Evolutionary conservation across 441 rosid species (phyloP), one percentile per base, ranked within the genome.

Genomic region (Macaranga tanarius): DNA sequence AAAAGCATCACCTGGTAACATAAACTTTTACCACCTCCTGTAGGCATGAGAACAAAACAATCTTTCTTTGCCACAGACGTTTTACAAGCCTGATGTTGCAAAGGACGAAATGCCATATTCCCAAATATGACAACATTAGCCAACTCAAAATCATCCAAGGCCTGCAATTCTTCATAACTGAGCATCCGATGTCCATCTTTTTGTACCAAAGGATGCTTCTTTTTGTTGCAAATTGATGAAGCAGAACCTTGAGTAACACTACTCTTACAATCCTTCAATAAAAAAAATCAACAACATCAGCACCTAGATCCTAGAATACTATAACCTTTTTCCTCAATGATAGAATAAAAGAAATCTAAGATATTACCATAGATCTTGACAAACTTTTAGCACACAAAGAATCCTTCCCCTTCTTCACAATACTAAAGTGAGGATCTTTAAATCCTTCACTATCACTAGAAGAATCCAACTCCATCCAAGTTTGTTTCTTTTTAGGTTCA

Each of bases 11-110:
- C 99, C 97, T 94, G 99, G 83, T 90, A 94, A 79, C 99, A 92
- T 67, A 95, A 79, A 82, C 99, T 95, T 86, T 92, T 92, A 16
- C 97, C 97, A 38, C 99, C 97, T 76, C 99, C 97, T 0, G 97
- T 95, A 2, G 97, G 99, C 97, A 95, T 85, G 51, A 92, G 90
- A 72, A 94, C 71, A 83, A 94, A 94, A 72, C 97, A 92, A 77
- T 92, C 97, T 79, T 79, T 84, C 76, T 86, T 92, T 48, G 83
- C 86, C 76, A 90, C 25, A 42, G 86, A 88, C 61, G 97, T 87
- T 81, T 77, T 83, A 78, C 99, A 95, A 70, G 91, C 94, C 86
- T 89, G 88, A 82, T 86, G 94, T 86, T 92, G 97, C 92, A 90
- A 74, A 13, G 96, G 91, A 38, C 97, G 81, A 76, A 95, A 92